Evolutionary conservation across 2,329 filamentous ascomycete genomes (phyloP), one percentile per base, ranked within the genome.

Genomic region (Sordariomycetes sp.): DNA sequence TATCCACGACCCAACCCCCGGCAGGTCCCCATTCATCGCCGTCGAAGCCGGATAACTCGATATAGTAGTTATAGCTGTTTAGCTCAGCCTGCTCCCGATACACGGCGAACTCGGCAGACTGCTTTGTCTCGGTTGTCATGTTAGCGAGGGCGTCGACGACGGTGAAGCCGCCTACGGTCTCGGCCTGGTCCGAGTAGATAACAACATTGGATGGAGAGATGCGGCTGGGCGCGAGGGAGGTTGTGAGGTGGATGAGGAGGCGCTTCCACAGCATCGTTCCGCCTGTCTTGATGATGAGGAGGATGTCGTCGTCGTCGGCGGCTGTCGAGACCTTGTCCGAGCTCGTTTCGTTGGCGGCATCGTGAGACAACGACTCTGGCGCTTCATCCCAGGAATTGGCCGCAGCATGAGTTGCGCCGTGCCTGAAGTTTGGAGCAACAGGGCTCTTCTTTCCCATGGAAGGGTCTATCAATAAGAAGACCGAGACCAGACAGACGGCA

Each of bases 1-100:
- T 48, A 42, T 48, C 46, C 19, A 48, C 39, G 24, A 46, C 44
- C 46, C 46, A 48, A 10, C 46, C 46, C 18, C 46, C 46, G 1
- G 35, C 25, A 4, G 45, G 46, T 6, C 46, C 46, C 39, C 39
- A 46, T 21, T 45, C 45, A 25, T 48, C 46, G 12, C 45, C 45
- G 16, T 40, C 38, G 7, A 48, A 36, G 4, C 44, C 44, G 2
- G 44, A 32, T 3, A 41, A 34, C 31, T 48, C 46, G 28, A 37
- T 23, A 30, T 48, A 48, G 27, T 35, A 41, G 36, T 48, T 48
- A 42, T 48, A 30, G 11, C 36, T 40, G 30, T 37, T 39, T 36
- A 47, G 46, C 21, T 48, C 41, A 11, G 46, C 37, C 7, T 46
- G 42, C 28, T 46, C 33, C 30, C 40, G 45, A 35, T 47, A 48